These are phyloP conservation scores for Epichloe glyceriae DNA, from an alignment of 2,329 filamentous ascomycete species.

Conservation along the genomic window DNA sequence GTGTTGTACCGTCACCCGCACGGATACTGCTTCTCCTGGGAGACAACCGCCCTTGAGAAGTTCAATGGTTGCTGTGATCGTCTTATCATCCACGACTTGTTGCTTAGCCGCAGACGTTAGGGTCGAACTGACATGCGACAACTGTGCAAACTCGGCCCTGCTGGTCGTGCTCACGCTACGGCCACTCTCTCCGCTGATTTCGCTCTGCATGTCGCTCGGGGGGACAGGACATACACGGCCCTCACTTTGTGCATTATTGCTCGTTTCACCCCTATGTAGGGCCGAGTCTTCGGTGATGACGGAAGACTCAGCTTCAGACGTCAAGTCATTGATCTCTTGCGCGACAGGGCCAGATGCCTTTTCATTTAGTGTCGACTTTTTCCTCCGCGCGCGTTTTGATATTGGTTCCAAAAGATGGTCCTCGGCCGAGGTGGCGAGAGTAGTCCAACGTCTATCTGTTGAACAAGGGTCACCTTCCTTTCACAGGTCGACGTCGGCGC, in stretches of 20 bases:
- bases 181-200: conserved; percentile 57
- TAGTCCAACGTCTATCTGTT: conserved; percentile 72
- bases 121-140: conserved; percentile 18
- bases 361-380: conserved; percentile 36
- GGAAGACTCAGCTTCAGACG: conserved; percentile 24
- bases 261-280: conserved; percentile 16
- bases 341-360: conserved; percentile 27
- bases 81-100: conserved; percentile 49
- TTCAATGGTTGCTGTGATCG: conserved; percentile 77
- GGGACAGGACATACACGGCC: conserved; percentile 15
- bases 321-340: conserved; percentile 24
- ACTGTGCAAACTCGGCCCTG: conserved; percentile 29
- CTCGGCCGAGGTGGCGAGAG: conserved; percentile 63
- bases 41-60: conserved; percentile 72
- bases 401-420: conserved; percentile 83
- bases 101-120: conserved; percentile 24
- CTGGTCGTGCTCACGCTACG: conserved; percentile 54
- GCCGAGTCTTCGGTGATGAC: conserved; percentile 26
- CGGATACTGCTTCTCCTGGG: conserved; percentile 68
- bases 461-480: conserved; percentile 63
- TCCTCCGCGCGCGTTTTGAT: conserved; percentile 54
- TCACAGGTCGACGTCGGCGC: conserved; percentile 69
- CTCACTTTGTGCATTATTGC: conserved; percentile 21
- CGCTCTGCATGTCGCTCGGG: conserved; percentile 48
- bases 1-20: conserved; percentile 74